phyloP scores from a whole-genome alignment of 495 filamentous ascomycete genomes.

The Hypoxylon lienhwacheense region DNA sequence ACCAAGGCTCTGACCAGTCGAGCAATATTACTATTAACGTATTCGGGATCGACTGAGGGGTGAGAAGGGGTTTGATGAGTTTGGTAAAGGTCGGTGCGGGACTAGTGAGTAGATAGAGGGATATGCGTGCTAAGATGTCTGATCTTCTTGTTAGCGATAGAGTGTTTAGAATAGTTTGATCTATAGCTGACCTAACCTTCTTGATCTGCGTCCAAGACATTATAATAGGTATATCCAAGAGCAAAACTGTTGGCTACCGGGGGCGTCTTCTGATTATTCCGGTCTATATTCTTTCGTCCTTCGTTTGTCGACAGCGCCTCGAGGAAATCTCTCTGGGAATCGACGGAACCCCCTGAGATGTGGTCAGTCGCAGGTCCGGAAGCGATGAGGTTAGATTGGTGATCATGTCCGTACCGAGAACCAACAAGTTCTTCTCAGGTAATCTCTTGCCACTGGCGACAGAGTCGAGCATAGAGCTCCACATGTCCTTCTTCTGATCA shows the following conservation, averaged over 20 bases:
- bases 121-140: constrained; percentile 92
- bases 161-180: neutral
- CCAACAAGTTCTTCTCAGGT: constrained; percentile 87
- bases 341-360: constrained; percentile 75
- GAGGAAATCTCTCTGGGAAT: constrained; percentile 87
- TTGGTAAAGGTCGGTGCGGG: constrained; percentile 81
- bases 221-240: constrained; percentile 91
- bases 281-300: constrained; percentile 57
- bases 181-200: constrained; percentile 75
- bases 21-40: constrained; percentile 85
- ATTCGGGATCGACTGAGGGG: constrained; percentile 80
- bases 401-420: constrained; percentile 64
- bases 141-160: constrained; percentile 15
- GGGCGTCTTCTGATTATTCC: constrained; percentile 65
- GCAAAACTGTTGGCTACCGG: constrained; percentile 93
- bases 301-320: constrained; percentile 73
- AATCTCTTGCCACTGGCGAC: constrained; percentile 88
- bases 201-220: constrained; percentile 92
- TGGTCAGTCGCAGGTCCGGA: constrained; percentile 31
- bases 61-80: constrained; percentile 82
- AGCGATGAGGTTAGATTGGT: constrained; percentile 9
- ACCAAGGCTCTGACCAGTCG: constrained; percentile 92
- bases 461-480: constrained; percentile 88
- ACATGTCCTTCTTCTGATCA: constrained; percentile 84
- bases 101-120: constrained; percentile 82